These are phyloP conservation scores for Nepenthes gracilis DNA, from an alignment of 148 eudicot genomes.

Conservation along the genomic window DNA sequence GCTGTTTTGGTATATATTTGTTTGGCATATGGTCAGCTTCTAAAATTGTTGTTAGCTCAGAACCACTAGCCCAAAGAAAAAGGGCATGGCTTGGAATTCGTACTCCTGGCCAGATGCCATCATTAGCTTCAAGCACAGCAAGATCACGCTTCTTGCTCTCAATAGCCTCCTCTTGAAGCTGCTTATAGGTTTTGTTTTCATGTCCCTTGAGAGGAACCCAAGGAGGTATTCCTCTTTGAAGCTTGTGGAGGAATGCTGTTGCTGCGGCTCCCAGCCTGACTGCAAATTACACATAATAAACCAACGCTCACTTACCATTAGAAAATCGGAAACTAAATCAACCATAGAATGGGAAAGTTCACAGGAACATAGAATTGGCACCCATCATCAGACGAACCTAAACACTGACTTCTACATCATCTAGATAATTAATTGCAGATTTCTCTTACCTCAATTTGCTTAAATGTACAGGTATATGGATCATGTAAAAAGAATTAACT, in stretches of 20 bases:
- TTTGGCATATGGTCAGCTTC: constrained; percentile 92
- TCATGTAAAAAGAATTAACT: too few species aligned
- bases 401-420: too few species aligned
- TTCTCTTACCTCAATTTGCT: too few species aligned
- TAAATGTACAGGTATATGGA: too few species aligned
- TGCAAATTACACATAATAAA: constrained; percentile 19
- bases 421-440: too few species aligned
- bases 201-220: constrained; percentile 79
- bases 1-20: constrained; percentile 65
- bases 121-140: constrained; percentile 76
- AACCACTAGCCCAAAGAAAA: constrained; percentile 92
- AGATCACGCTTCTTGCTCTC: constrained; percentile 76
- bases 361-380: background rate
- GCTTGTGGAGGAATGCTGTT: constrained; percentile 69
- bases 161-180: constrained; percentile 73
- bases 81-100: constrained; percentile 73
- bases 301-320: constrained; percentile 7
- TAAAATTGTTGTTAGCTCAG: constrained; percentile 65
- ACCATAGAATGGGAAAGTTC: background rate
- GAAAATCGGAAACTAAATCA: background rate
- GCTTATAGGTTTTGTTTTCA: constrained; percentile 66
- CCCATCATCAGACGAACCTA: background rate
- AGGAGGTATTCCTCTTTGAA: constrained; percentile 75
- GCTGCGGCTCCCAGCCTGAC: constrained; percentile 86
- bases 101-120: constrained; percentile 85